Evolutionary conservation across 805 yeast species (phyloP).

Genomic region (Yamadazyma scolyti): DNA sequence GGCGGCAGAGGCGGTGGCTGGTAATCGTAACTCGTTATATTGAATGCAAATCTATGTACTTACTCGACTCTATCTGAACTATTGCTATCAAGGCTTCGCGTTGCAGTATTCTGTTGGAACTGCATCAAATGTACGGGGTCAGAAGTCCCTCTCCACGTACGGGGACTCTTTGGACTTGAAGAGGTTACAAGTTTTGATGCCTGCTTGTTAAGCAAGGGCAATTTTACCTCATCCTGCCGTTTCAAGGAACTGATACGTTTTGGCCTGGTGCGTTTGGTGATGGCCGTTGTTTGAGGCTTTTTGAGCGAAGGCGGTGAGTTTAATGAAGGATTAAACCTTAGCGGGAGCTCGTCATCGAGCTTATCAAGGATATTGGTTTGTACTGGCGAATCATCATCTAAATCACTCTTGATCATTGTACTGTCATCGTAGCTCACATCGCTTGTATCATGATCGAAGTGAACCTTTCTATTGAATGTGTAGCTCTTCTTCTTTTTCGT

Average conservation of each 20-base stretch:
- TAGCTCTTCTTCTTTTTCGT: conserved; percentile 8
- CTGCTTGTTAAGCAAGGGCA: conserved; percentile 31
- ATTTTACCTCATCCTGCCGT: conserved; percentile 14
- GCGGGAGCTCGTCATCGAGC: conserved; percentile 18
- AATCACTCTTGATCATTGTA: conserved; percentile 16
- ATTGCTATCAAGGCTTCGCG: conserved; percentile 17
- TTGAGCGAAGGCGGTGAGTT: conserved; percentile 24
- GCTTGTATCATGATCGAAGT: conserved; percentile 36
- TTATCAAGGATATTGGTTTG: conserved; percentile 20
- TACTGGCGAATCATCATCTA: conserved; percentile 28
- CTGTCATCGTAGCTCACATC: conserved; percentile 26
- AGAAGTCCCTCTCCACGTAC: conserved; percentile 2
- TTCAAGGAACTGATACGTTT: conserved; percentile 12
- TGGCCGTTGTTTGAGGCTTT: conserved; percentile 3
- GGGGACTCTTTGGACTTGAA: conserved; percentile 1
- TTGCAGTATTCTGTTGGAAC: conserved; percentile 10
- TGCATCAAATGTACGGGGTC: conserved; percentile 17
- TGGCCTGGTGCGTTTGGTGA: conserved; percentile 8
- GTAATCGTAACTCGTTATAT: conserved; percentile 11
- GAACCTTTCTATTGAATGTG: conserved; percentile 27
- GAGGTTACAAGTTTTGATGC: conserved; percentile 16
- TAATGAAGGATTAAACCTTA: conserved; percentile 24
- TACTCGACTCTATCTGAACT: conserved; percentile 25
- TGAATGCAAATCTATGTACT: conserved; percentile 5
- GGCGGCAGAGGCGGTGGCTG: conserved; percentile 7